These are phyloP conservation scores for Coemansia sp. DNA, from an alignment of 192 early-diverging fungal genomes.

Conservation along the genomic window DNA sequence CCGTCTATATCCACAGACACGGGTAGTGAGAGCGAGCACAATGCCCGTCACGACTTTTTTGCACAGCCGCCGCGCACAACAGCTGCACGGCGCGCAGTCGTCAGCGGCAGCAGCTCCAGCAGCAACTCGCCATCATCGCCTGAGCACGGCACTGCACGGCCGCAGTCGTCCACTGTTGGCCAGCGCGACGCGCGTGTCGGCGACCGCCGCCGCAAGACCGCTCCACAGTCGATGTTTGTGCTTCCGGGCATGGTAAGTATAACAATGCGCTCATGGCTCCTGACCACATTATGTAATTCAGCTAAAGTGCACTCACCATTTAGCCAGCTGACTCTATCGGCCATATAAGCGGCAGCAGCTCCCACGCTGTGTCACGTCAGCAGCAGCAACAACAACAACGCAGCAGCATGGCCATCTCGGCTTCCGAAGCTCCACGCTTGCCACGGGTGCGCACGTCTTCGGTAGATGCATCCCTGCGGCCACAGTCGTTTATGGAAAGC, in stretches of 20 bases:
- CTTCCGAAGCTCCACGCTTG: conserved; percentile 22
- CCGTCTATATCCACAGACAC: not conserved
- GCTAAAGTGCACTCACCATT: too few relatives aligned
- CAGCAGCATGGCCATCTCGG: conserved; percentile 23
- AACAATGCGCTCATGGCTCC: not conserved
- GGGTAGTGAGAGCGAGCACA: conserved; percentile 7
- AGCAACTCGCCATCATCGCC: conserved; percentile 1
- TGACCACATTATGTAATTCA: too few relatives aligned
- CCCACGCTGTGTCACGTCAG: conserved; percentile 9
- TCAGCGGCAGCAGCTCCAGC: conserved; percentile 1
- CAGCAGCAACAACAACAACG: conserved; percentile 13
- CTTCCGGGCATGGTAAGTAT: conserved; percentile 31
- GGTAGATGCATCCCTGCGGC: conserved; percentile 15
- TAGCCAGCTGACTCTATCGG: too few relatives aligned
- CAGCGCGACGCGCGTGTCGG: conserved; percentile 13
- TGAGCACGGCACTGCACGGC: not conserved
- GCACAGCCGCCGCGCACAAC: not conserved
- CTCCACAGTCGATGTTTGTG: conserved; percentile 39
- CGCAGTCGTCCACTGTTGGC: conserved; percentile 7
- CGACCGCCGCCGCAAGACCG: conserved; percentile 35
- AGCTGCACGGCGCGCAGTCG: conserved; percentile 2
- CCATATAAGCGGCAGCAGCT: not conserved
- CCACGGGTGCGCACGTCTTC: conserved; percentile 26
- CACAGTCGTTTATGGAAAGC: conserved; percentile 16
- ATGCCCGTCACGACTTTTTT: conserved; percentile 2